Conservation (phyloP, 306 rosid species). For the Castanea crenata region DNA sequence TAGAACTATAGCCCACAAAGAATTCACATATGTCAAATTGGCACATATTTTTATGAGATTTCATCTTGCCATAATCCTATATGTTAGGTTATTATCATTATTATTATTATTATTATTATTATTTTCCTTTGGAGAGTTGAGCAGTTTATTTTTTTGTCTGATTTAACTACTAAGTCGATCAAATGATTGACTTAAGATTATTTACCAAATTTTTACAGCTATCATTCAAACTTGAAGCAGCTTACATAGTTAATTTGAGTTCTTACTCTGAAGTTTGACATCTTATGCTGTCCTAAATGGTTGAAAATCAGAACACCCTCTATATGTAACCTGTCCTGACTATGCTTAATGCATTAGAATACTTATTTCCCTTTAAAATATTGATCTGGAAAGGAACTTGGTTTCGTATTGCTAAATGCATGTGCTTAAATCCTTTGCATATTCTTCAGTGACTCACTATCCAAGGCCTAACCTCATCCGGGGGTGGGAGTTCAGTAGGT, state of each 20-base stretch:
- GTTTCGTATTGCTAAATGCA: too few species aligned
- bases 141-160: background rate
- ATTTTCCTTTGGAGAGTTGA: background rate
- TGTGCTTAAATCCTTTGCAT: too few species aligned
- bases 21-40: too few species aligned
- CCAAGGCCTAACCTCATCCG: too few species aligned
- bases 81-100: background rate
- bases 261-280: background rate
- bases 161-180: constrained; percentile 2
- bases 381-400: too few species aligned
- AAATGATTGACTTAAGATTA: constrained; percentile 21
- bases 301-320: background rate
- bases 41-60: too few species aligned
- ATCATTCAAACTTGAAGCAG: constrained; percentile 41
- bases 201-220: constrained; percentile 46
- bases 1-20: too few species aligned
- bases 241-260: background rate
- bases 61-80: too few species aligned
- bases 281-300: background rate
- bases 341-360: background rate
- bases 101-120: background rate
- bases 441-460: too few species aligned
- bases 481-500: too few species aligned
- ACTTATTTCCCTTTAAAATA: too few species aligned
- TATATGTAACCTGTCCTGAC: background rate